Evolutionary conservation across 2,329 filamentous ascomycete genomes (phyloP).

Genomic region (Sphaerulina vaccinii): DNA sequence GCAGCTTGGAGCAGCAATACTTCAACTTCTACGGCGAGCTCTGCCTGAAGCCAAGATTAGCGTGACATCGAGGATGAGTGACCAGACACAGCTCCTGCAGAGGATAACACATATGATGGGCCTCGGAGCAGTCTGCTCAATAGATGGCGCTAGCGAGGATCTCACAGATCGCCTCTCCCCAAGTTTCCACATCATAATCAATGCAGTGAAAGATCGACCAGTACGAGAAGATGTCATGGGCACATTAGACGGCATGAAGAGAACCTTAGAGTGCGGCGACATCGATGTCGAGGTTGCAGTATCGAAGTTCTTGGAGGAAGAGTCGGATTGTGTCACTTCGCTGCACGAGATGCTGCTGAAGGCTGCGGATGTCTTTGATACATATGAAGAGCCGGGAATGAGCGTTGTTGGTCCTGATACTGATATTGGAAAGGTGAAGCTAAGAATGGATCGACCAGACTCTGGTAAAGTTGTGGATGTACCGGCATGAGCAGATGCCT

Average conservation of each 20-base stretch:
- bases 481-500: background rate
- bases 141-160: conserved; percentile 1
- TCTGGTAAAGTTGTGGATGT: background rate
- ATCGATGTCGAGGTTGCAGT: conserved; percentile 16
- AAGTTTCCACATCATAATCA: conserved; percentile 16
- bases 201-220: background rate
- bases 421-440: background rate
- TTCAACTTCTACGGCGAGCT: conserved; percentile 14
- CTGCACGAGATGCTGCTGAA: conserved; percentile 16
- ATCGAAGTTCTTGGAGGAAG: conserved; percentile 3
- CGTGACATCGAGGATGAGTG: background rate
- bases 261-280: conserved; percentile 5
- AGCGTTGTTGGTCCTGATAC: background rate
- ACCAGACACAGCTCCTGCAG: background rate
- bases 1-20: conserved; percentile 8
- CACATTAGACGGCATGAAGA: conserved; percentile 7
- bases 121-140: conserved; percentile 7
- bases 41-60: conserved; percentile 9
- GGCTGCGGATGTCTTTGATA: conserved; percentile 12
- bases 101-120: conserved; percentile 3
- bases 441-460: conserved; percentile 1
- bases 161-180: conserved; percentile 2
- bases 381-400: background rate
- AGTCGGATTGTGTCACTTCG: conserved; percentile 15
- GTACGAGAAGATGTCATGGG: conserved; percentile 10